Evolutionary conservation across 1,139 yeast genomes (phyloP).

Genomic region (Arxiozyma slooffiae): DNA sequence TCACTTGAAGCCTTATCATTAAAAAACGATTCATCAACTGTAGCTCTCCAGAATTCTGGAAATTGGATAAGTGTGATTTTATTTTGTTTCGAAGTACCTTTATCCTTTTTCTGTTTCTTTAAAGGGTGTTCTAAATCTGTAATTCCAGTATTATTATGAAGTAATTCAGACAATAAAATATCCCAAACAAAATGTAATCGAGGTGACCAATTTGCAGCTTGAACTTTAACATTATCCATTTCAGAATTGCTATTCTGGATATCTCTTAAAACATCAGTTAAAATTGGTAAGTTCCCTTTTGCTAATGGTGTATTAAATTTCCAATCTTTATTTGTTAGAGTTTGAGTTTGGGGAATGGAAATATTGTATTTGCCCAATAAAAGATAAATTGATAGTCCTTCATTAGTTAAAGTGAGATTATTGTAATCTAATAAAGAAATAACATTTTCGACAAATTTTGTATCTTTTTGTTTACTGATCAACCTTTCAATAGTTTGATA

Average conservation of each 20-base stretch:
- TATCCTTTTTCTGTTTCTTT: conserved; percentile 33
- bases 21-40: conserved; percentile 73
- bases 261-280: conserved; percentile 62
- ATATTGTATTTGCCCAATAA: conserved; percentile 22
- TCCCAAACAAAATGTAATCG: conserved; percentile 79
- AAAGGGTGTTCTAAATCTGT: conserved; percentile 26
- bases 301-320: conserved; percentile 62
- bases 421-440: conserved; percentile 41
- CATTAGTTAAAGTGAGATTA: conserved; percentile 58
- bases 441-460: conserved; percentile 26
- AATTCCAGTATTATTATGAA: conserved; percentile 7
- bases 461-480: conserved; percentile 11
- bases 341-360: conserved; percentile 13
- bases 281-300: conserved; percentile 49
- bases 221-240: conserved; percentile 28
- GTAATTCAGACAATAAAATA: conserved; percentile 40
- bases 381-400: conserved; percentile 70
- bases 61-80: conserved; percentile 33
- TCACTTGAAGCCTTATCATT: conserved; percentile 72
- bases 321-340: conserved; percentile 41
- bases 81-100: conserved; percentile 19
- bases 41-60: conserved; percentile 69
- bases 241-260: conserved; percentile 35
- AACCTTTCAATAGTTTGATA: conserved; percentile 41
- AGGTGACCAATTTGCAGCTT: conserved; percentile 65